Evolutionary conservation across 768 basidiomycete genomes (phyloP), one percentile per base, ranked within the genome.

Genomic region (Hypholoma fasciculare): DNA sequence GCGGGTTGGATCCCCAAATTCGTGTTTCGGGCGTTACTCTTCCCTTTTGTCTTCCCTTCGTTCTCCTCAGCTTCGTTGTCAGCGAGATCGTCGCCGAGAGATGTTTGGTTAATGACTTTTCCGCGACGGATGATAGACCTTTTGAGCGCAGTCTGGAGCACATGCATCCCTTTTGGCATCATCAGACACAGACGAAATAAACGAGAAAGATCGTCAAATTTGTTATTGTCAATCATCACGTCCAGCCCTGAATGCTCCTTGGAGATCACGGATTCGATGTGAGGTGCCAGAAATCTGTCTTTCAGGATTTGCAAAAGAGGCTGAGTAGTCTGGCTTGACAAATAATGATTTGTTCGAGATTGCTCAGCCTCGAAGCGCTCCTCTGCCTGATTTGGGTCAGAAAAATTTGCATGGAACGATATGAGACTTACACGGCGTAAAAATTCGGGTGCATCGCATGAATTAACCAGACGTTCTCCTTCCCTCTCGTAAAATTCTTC

Each of bases 221-320:
- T 90, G 68, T 92, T 85, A 27, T 81, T 74, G 67, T 98, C 92
- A 44, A 98, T 80, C 92, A 98, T 95, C 16, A 76, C 76, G 62
- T 95, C 87, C 48, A 98, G 73, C 8, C 97, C 97, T 5, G 95
- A 94, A 62, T 87, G 85, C 1, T 85, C 81, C 83, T 93, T 90
- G 34, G 78, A 78, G 56, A 98, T 85, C 52, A 97, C 81, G 5
- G 82, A 76, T n/a, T 74, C 66, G 16, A 98, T 74, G 71, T 98
- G 92, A 7, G 89, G 80, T 0, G 88, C 82, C 38, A 99, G 78
- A 38, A 98, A 85, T 52, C 87, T 75, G 42, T 86, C 77, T 68
- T 95, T 86, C 14, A 98, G 79, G 46, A 96, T 92, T 53, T 83
- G 78, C 26, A 84, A 82, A 13, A 99, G 78, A 2, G 88, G 83